Evolutionary conservation across 2,329 filamentous ascomycete species (phyloP).

Genomic region (Pestalotiopsis sp.): DNA sequence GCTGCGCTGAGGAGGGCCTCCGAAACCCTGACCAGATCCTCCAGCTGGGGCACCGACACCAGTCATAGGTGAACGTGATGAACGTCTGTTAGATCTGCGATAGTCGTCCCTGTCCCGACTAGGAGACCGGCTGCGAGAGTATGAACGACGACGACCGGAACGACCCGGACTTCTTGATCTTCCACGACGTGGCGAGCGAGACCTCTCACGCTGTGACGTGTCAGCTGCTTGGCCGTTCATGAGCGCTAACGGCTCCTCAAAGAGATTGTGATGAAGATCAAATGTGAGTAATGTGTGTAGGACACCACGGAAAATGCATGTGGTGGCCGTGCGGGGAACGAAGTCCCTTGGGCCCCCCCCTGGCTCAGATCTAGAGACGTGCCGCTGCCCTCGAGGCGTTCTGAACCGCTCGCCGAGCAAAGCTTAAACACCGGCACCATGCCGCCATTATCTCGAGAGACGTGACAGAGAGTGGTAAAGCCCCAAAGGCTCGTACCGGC

Average conservation of each 20-base stretch:
- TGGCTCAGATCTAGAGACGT: neutral
- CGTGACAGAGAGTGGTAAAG: neutral
- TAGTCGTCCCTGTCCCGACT: conserved; percentile 79
- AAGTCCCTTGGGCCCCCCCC: neutral
- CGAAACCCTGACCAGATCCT: conserved; percentile 70
- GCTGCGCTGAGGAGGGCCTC: conserved; percentile 67
- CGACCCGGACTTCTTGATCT: conserved; percentile 83
- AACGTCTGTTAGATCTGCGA: conserved; percentile 74
- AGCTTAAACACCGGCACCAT: neutral
- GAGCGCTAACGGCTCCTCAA: conserved; percentile 14
- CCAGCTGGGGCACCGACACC: conserved; percentile 69
- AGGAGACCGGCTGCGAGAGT: conserved; percentile 77
- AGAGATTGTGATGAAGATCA: conserved; percentile 4
- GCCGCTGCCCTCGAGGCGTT: neutral
- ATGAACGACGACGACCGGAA: conserved; percentile 71
- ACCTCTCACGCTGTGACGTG: conserved; percentile 74
- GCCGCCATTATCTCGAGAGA: neutral
- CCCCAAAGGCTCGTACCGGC: neutral
- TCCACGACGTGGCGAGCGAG: conserved; percentile 75
- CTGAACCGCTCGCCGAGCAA: neutral
- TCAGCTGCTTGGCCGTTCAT: conserved; percentile 32
- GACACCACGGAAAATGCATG: neutral
- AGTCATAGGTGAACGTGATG: conserved; percentile 81
- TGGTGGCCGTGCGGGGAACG: conserved; percentile 8
- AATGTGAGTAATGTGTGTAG: neutral